Base-by-base conservation (phyloP, 352 stramenopile species). In the Pythium myriotylum region DNA sequence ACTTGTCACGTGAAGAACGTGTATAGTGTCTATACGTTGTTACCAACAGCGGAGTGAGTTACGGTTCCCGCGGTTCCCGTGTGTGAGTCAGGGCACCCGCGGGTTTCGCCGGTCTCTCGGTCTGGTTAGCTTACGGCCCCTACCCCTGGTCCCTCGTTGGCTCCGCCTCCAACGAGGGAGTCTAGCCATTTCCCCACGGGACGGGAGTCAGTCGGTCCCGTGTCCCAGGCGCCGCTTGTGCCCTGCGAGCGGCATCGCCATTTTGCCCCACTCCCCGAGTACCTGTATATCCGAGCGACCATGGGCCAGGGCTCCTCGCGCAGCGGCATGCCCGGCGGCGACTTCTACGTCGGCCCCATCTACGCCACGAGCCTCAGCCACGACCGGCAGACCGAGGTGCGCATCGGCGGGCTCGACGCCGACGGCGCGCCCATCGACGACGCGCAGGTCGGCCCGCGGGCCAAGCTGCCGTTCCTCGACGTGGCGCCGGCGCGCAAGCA, bases 361-460 rank as follows among this genome's bases (percentile, higher is more conserved):
- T 92, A 93, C 81, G 85, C 84, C 10, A 92, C 84, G 35, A 91
- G 81, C 41, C 69, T 95, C 42, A 95, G 86, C 54, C 83, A 95
- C 65, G 86, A 95, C 63, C 84, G 86, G 20, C 83, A 92, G 70
- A 95, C 86, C 12, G 84, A 95, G 22, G 84, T 95, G 9, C 77
- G 83, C 27, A 63, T 91, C n/a, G 81, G 73, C 42, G 81, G 75
- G 12, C 41, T 59, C 46, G 73, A 81, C 62, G 69, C 66, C 7
- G 61, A 61, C 29, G 62, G 64, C 33, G 53, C 64, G 41, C 54
- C 37, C 57, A 29, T 63, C 51, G 72, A 89, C 24, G 92, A 77
- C 20, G 76, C 86, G 43, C 82, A 90, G 65, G 78, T 95, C 42
- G 86, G 86, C 10, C 74, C 84, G 10, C 74, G 86, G 27, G 77